Percentiles rank a stretch among this genome's conserved stretches.
Evolutionary conservation across 2,329 filamentous ascomycete species (phyloP).

Genomic region (Xylaria arbuscula): DNA sequence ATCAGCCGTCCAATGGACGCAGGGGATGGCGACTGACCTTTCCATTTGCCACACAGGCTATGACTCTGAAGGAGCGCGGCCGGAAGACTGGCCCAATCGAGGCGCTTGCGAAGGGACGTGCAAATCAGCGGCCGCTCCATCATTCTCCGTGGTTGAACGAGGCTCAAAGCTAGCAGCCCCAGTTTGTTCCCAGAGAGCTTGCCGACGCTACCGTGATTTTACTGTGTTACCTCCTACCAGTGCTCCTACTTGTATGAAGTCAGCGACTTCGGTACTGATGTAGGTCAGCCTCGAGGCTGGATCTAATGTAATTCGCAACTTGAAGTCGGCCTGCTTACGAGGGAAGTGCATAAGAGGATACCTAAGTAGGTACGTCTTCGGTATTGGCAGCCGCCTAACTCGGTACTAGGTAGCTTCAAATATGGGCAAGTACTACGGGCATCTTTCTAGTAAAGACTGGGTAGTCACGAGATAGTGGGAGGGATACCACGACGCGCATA

Average conservation of each 20-base stretch:
- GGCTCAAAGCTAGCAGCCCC: neutral
- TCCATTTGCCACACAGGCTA: conserved; percentile 42
- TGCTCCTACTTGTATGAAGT: neutral
- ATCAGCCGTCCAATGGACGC: neutral
- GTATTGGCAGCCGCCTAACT: neutral
- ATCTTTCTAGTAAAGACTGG: neutral
- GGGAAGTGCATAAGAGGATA: neutral
- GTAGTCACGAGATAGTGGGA: conserved; percentile 1
- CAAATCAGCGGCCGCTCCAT: conserved; percentile 48
- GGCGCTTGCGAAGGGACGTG: conserved; percentile 47
- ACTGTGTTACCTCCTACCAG: too few relatives aligned
- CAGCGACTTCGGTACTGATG: neutral
- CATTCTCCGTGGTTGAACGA: conserved; percentile 2
- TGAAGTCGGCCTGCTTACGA: too few relatives aligned
- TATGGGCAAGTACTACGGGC: neutral
- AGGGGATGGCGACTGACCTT: conserved; percentile 41
- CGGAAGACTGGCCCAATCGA: conserved; percentile 46
- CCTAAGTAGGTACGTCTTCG: neutral
- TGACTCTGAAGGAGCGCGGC: conserved; percentile 43
- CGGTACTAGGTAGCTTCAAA: neutral
- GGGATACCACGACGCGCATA: neutral
- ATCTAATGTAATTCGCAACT: neutral
- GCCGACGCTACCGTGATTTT: too few relatives aligned
- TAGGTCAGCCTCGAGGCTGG: neutral
- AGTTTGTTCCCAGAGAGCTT: neutral